Evolutionary conservation across 2,329 filamentous ascomycete species (phyloP).

Genomic region (Sclerotinia subarctica): DNA sequence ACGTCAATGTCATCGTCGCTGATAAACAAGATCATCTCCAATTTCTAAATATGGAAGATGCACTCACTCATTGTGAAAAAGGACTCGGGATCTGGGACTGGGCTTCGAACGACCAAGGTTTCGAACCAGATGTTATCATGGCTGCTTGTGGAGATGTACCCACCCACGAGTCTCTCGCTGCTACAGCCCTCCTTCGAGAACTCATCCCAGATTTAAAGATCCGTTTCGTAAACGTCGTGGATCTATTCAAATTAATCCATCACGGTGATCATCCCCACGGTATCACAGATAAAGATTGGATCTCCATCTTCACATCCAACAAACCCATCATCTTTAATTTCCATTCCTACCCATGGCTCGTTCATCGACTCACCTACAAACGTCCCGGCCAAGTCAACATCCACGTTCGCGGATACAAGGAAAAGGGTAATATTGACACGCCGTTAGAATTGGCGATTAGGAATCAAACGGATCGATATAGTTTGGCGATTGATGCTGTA

Average conservation of each 20-base stretch:
- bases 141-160: conserved; percentile 72
- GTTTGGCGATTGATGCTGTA: conserved; percentile 72
- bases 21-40: conserved; percentile 79
- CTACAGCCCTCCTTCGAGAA: conserved; percentile 68
- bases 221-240: conserved; percentile 76
- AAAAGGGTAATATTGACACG: conserved; percentile 83
- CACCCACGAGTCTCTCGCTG: conserved; percentile 71
- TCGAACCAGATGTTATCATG: conserved; percentile 72
- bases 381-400: conserved; percentile 65
- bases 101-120: conserved; percentile 66
- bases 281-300: conserved; percentile 63
- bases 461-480: conserved; percentile 75
- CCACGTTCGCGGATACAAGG: conserved; percentile 74
- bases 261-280: conserved; percentile 70
- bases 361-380: conserved; percentile 74
- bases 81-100: conserved; percentile 75
- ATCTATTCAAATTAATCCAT: conserved; percentile 76
- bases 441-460: conserved; percentile 75
- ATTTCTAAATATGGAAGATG: conserved; percentile 70
- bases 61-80: conserved; percentile 73
- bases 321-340: conserved; percentile 79
- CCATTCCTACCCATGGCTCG: conserved; percentile 78
- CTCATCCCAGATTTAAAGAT: conserved; percentile 71
- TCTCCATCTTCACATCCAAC: conserved; percentile 66
- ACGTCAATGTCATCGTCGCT: conserved; percentile 76